These are phyloP conservation scores for Blastocystis sp. DNA, from an alignment of 352 stramenopile genomes.

Conservation along the genomic window DNA sequence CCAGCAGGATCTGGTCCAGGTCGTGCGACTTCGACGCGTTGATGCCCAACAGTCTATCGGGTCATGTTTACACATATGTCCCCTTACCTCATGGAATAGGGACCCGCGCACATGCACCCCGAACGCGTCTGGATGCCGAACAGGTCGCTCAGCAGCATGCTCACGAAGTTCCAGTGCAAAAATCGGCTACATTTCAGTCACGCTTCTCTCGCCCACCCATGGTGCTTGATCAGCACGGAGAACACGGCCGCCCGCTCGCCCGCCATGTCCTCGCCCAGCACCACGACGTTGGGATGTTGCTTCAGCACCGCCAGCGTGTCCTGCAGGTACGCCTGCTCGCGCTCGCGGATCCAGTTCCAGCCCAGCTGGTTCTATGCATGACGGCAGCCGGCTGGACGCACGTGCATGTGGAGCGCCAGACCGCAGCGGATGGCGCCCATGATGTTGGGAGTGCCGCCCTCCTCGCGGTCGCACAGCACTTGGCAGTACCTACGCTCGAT, in stretches of 20 bases:
- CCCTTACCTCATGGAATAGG: constrained; percentile 77
- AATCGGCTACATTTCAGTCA: constrained; percentile 24
- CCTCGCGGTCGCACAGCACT: constrained; percentile 80
- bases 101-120: constrained; percentile 89
- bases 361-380: constrained; percentile 72
- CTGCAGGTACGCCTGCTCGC: constrained; percentile 74
- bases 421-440: constrained; percentile 86
- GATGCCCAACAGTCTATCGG: constrained; percentile 84
- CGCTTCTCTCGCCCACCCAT: background rate
- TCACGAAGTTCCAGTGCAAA: constrained; percentile 96
- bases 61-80: background rate
- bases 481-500: constrained; percentile 35
- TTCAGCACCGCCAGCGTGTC: constrained; percentile 74
- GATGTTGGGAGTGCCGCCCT: constrained; percentile 90
- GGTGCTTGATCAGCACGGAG: constrained; percentile 70
- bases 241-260: background rate
- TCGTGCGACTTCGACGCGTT: constrained; percentile 74
- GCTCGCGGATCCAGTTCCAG: constrained; percentile 74
- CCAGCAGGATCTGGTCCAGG: constrained; percentile 81
- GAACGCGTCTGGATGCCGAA: constrained; percentile 89
- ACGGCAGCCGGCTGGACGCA: constrained; percentile 69
- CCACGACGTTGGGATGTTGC: constrained; percentile 77
- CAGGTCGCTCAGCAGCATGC: constrained; percentile 91
- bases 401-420: constrained; percentile 85
- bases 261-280: constrained; percentile 77